These are phyloP conservation scores for Boletus mariae DNA, from an alignment of 1,284 basidiomycete species.

Conservation along the genomic window DNA sequence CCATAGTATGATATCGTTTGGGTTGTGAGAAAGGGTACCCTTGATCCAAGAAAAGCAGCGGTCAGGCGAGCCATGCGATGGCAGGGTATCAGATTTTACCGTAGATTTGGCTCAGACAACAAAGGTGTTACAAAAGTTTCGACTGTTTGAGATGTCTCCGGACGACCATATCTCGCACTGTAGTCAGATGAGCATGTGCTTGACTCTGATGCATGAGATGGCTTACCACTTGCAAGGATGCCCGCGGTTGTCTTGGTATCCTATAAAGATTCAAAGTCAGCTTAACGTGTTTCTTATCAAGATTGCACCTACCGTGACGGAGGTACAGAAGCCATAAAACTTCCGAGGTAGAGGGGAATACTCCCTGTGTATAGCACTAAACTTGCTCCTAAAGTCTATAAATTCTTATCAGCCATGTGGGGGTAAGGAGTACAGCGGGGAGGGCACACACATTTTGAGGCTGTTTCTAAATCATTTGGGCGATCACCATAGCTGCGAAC, in stretches of 20 bases:
- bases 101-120: constrained; percentile 2
- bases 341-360: constrained; percentile 71
- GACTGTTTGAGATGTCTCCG: constrained; percentile 48
- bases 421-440: neutral
- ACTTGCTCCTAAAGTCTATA: constrained; percentile 69
- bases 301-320: constrained; percentile 53
- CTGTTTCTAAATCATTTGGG: constrained; percentile 65
- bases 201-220: neutral
- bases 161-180: constrained; percentile 39
- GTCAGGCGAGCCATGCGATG: neutral
- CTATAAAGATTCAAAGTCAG: constrained; percentile 31
- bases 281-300: neutral
- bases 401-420: neutral
- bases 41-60: neutral
- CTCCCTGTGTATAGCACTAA: constrained; percentile 73
- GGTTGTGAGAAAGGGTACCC: constrained; percentile 2
- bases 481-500: constrained; percentile 72
- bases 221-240: constrained; percentile 71
- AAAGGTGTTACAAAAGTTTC: constrained; percentile 44
- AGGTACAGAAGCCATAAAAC: constrained; percentile 77
- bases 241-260: constrained; percentile 72
- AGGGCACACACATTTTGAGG: constrained; percentile 57
- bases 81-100: constrained; percentile 3
- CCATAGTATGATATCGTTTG: constrained; percentile 2
- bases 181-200: neutral